Evolutionary conservation across 2,329 filamentous ascomycete genomes (phyloP).

Genomic region (Phialophora chinensis): DNA sequence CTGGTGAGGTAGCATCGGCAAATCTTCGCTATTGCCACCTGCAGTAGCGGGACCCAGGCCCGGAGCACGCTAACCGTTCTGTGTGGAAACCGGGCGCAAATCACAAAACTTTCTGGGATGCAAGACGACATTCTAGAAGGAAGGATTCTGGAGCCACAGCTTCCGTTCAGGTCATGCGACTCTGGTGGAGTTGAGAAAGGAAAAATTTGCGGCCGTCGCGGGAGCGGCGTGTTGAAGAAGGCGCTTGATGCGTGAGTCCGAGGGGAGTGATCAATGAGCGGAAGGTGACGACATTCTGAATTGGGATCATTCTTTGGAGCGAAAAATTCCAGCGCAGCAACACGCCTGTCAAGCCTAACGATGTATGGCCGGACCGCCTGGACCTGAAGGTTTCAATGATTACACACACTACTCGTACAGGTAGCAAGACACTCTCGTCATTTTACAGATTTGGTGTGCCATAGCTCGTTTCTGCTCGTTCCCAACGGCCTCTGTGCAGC

Average conservation of each 20-base stretch:
- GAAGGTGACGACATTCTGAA: neutral
- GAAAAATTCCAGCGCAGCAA: conserved; percentile 3
- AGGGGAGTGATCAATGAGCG: neutral
- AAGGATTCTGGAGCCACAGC: neutral
- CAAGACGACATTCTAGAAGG: conserved; percentile 4
- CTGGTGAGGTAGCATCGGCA: neutral
- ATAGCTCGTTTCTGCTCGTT: neutral
- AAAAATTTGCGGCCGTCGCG: neutral
- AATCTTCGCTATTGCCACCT: neutral
- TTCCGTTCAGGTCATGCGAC: neutral
- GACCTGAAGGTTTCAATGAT: neutral
- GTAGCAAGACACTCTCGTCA: conserved; percentile 1
- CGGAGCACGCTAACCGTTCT: neutral
- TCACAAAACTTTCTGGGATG: neutral
- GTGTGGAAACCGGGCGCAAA: neutral
- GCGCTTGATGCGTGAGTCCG: neutral
- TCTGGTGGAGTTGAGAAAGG: neutral
- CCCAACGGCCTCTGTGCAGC: too few species aligned
- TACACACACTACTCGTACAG: neutral
- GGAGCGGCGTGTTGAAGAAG: neutral
- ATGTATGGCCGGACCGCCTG: neutral
- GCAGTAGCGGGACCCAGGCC: neutral
- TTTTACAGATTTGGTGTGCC: neutral
- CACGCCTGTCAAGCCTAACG: neutral
- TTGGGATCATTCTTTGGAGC: neutral